These are phyloP conservation scores for Xanthoceras sorbifolium DNA, from an alignment of 345 rosid genomes.

Conservation along the genomic window DNA sequence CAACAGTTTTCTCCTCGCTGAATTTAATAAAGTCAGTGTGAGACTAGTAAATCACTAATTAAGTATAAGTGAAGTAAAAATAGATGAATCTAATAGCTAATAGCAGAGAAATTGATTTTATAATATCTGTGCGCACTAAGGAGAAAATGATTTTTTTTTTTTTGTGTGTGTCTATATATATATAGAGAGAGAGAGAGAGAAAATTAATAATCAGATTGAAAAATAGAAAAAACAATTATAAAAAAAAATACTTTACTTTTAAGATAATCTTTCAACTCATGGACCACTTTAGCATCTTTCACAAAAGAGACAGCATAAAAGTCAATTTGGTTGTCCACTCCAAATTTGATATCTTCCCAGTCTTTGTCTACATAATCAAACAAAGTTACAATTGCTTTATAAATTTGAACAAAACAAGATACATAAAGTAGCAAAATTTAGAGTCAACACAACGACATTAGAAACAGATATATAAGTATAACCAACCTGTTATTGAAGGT, in stretches of 20 bases:
- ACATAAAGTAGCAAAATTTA: conserved; percentile 10
- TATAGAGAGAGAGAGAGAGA: not conserved
- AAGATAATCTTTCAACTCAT: conserved; percentile 83
- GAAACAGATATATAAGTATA: conserved; percentile 11
- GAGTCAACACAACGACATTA: conserved; percentile 15
- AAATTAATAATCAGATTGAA: not conserved
- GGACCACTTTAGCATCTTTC: conserved; percentile 92
- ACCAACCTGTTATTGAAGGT: conserved; percentile 92
- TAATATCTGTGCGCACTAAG: too few relatives aligned
- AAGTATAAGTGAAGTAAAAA: too few relatives aligned
- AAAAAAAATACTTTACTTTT: conserved; percentile 43
- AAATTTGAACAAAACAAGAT: conserved; percentile 6
- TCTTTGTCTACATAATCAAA: conserved; percentile 68
- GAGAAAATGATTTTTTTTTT: too few relatives aligned
- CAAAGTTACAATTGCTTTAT: not conserved
- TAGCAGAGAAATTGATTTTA: too few relatives aligned
- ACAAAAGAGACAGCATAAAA: conserved; percentile 97
- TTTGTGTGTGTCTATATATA: too few relatives aligned
- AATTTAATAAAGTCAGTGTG: too few relatives aligned
- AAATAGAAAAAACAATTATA: not conserved
- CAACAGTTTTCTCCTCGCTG: too few relatives aligned
- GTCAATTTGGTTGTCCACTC: conserved; percentile 95
- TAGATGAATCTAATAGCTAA: too few relatives aligned
- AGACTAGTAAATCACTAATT: too few relatives aligned
- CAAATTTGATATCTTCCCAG: conserved; percentile 99